Percentiles rank a stretch among this genome's conserved stretches.
These are phyloP conservation scores for Corinectria fuckeliana DNA, from an alignment of 2,329 filamentous ascomycete genomes.

Conservation along the genomic window DNA sequence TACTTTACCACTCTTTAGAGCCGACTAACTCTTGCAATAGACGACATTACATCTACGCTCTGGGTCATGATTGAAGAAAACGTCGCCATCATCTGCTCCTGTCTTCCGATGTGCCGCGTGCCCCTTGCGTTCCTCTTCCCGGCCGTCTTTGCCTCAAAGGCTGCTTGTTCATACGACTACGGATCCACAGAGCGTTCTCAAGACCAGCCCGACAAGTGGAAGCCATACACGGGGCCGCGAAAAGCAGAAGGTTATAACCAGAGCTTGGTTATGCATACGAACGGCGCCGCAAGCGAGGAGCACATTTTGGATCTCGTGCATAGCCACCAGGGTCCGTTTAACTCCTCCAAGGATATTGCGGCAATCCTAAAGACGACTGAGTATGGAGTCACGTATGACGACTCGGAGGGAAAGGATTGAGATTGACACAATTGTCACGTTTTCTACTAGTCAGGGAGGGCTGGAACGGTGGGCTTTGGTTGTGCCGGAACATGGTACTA, in stretches of 20 bases:
- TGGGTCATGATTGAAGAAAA: constrained; percentile 51
- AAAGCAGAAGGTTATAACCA: constrained; percentile 37
- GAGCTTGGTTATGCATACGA: constrained; percentile 35
- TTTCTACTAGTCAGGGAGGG: neutral
- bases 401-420: constrained; percentile 11
- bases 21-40: constrained; percentile 21
- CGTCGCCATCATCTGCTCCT: constrained; percentile 48
- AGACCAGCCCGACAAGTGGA: constrained; percentile 37
- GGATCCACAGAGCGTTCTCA: constrained; percentile 7
- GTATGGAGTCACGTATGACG: constrained; percentile 46
- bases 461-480: neutral
- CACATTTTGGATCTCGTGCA: constrained; percentile 40
- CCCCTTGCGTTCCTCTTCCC: constrained; percentile 48
- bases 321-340: constrained; percentile 8
- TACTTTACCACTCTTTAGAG: neutral
- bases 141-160: constrained; percentile 38
- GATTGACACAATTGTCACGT: neutral
- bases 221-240: constrained; percentile 41
- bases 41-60: constrained; percentile 45
- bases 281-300: constrained; percentile 44
- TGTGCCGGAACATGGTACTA: neutral
- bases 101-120: constrained; percentile 49
- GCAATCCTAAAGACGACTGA: constrained; percentile 46
- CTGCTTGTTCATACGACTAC: constrained; percentile 1
- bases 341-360: constrained; percentile 23